Base-by-base conservation (phyloP, 225 moss, liverwort and hornwort species). In the Sphagnum tenellum region DNA sequence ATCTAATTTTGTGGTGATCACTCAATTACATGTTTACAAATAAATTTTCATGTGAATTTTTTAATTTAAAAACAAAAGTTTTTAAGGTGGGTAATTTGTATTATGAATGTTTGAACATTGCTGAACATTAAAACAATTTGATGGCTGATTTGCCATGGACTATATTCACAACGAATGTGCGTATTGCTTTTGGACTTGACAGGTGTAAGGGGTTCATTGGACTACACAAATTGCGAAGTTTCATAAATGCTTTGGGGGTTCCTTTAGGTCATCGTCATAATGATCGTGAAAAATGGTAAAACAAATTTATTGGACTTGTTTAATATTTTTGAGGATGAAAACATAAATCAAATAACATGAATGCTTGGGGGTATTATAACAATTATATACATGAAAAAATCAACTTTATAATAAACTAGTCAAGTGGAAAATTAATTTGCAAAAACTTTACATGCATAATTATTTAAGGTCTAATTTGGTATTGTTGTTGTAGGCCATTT, bases 201-300 rank as follows among this genome's bases (percentile, higher is more conserved):
- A 96, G 96, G 62, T 77, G 86, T 72, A 87, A 47, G 0, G 87
- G 92, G 47, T 90, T 84, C 9, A 85, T 92, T 14, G 89, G 96
- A 63, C 74, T 86, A 55, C 96, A 96, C 56, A 96, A 96, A 51
- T 74, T 96, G 6, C 75, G 67, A 49, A 53, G 74, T 3, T 96
- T 96, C 77, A 77, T 96, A 10, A 73, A 66, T 29, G 67, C 59
- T 0, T 76, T 92, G 46, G 96, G 92, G 61, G 78, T 73, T 7
- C 96, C 96, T 56, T 81, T 96, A 66, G 96, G 96, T 49, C 81
- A 81, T 5, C 82, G 92, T 44, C 76, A 79, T 8, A 83, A 79
- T 57, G 78, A 83, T 46, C 71, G 74, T 48, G 57, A 74, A 57
- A 88, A 85, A 72, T 90, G 96, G 96, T 91, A 63, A 47, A 64